phyloP scores from a whole-genome alignment of 805 yeast genomes.

The Citeromyces matritensis region DNA sequence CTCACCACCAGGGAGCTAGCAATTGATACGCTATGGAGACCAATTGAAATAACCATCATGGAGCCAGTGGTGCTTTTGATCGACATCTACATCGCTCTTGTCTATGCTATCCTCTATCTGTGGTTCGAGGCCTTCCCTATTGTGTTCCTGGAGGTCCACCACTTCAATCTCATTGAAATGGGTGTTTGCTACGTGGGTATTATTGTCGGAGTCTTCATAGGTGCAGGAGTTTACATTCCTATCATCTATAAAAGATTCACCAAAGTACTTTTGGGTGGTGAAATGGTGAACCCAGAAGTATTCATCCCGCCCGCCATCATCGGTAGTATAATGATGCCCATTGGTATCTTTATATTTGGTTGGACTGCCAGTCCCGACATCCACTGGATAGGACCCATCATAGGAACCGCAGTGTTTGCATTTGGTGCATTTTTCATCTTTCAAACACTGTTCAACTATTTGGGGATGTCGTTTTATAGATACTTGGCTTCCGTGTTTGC shows the following conservation, averaged over 20 bases:
- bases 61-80: slow-evolving; percentile 47
- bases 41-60: slow-evolving; percentile 27
- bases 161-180: slow-evolving; percentile 28
- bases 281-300: slow-evolving; percentile 22
- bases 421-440: slow-evolving; percentile 26
- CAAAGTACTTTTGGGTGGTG: slow-evolving; percentile 11
- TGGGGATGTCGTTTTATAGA: slow-evolving; percentile 30
- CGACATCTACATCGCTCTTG: slow-evolving; percentile 32
- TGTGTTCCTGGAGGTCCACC: slow-evolving; percentile 26
- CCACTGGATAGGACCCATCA: slow-evolving; percentile 37
- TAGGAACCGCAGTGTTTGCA: slow-evolving; percentile 25
- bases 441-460: slow-evolving; percentile 35
- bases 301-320: slow-evolving; percentile 45
- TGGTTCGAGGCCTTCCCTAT: slow-evolving; percentile 53
- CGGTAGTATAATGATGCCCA: slow-evolving; percentile 32
- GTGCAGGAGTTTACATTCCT: slow-evolving; percentile 9
- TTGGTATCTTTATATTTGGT: slow-evolving; percentile 43
- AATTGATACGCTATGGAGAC: slow-evolving; percentile 26
- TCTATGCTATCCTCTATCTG: slow-evolving; percentile 35
- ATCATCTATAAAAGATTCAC: slow-evolving; percentile 6
- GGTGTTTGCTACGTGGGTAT: slow-evolving; percentile 33
- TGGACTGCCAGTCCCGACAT: slow-evolving; percentile 38
- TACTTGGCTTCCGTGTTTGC: slow-evolving; percentile 46
- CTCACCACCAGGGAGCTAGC: slow-evolving; percentile 7
- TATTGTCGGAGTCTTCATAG: slow-evolving; percentile 27